phyloP scores from a whole-genome alignment of 768 basidiomycete genomes.

The Leccinum variicolor region DNA sequence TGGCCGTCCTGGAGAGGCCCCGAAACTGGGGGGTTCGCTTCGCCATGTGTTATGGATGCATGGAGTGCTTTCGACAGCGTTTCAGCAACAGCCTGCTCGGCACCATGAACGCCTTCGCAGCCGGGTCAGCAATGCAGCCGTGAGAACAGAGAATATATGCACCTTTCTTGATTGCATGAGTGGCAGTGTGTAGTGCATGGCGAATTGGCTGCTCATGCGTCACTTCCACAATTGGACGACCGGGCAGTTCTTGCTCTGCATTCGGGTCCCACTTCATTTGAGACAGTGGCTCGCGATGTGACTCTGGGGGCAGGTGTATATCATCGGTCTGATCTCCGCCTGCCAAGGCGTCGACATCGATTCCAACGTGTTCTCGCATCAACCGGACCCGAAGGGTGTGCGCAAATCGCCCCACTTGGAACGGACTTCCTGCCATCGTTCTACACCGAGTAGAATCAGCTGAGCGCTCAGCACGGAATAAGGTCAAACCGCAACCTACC shows the following conservation, averaged over 20 bases:
- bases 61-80: conserved; percentile 36
- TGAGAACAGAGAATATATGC: conserved; percentile 3
- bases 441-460: conserved; percentile 36
- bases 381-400: conserved; percentile 90
- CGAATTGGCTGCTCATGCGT: conserved; percentile 34
- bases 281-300: conserved; percentile 40
- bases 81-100: conserved; percentile 37
- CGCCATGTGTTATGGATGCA: conserved; percentile 21
- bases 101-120: conserved; percentile 38
- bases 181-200: conserved; percentile 34
- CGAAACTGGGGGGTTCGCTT: background rate
- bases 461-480: background rate
- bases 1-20: conserved; percentile 45
- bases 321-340: conserved; percentile 61
- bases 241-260: conserved; percentile 54
- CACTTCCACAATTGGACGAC: conserved; percentile 41
- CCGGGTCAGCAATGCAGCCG: conserved; percentile 2
- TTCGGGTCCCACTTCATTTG: conserved; percentile 74
- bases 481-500: conserved; percentile 44
- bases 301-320: conserved; percentile 41
- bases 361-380: conserved; percentile 95
- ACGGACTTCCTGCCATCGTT: conserved; percentile 91
- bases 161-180: conserved; percentile 52
- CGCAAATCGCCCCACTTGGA: conserved; percentile 95
- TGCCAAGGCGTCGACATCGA: conserved; percentile 87